Base-by-base conservation (phyloP, 164 flowering plant species). In the Cinnamomum chago region DNA sequence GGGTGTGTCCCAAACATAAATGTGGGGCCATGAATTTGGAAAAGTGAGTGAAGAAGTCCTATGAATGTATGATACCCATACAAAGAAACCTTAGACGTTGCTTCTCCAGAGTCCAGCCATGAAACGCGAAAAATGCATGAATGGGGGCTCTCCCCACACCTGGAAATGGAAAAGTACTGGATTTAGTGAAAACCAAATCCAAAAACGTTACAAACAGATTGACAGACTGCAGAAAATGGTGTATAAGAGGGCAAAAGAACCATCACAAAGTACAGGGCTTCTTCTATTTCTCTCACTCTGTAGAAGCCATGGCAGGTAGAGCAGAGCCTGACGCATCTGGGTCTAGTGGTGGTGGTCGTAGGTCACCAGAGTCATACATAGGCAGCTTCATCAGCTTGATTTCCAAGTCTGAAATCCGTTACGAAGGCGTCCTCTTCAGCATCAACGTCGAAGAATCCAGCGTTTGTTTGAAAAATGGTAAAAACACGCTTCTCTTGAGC, bases 381-480 rank as follows among this genome's bases (percentile, higher is more conserved):
- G 98, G 98, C 13, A 89, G 97, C 81, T 85, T 94, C 88, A 94
- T 94, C 35, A 94, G 97, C 81, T 87, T 94, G 86, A 94, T 95
- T 40, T 92, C 97, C 17, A 92, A 91, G 86, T 85, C 84, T 51
- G 96, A 91, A 81, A 92, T 94, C 82, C 85, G 98, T 35, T 94
- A 91, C 77, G 98, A 94, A 81, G 97, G 98, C 62, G 79, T 94
- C 76, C 85, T 94, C 3, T 91, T 84, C 89, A 88, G 86, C 82
- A 90, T 94, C 85, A 88, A 94, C 84, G 89, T 96, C 13, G 92
- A 94, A 12, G 98, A 94, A 73, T 89, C 98, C 76, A 92, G 95
- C 77, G 92, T 94, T 72, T 93, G 93, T 3, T 79, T 92, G 62
- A 79, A 84, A 70, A 89, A 94, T 75, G 98, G 71, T 74, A 5